Base-by-base conservation (phyloP, 73 alveolate genomes). In the Paramecium caudatum region DNA sequence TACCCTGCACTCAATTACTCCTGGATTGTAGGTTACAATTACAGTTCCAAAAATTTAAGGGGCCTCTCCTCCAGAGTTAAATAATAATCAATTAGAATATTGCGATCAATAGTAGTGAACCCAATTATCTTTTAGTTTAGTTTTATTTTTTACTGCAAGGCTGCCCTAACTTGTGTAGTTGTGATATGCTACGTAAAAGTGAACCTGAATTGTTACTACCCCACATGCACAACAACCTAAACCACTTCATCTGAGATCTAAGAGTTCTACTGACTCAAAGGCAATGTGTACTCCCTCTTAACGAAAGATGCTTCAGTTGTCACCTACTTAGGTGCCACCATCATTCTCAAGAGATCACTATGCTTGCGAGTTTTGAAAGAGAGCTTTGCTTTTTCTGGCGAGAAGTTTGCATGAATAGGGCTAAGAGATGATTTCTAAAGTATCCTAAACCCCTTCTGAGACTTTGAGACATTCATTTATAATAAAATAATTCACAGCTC, bases 1-100 rank as follows among this genome's bases (percentile, higher is more conserved):
- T 27, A 19, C 23, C 45, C 23, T 55, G 68, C 65, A 70, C 91
- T 68, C 5, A 6, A 17, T 65, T 3, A 65, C 34, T 17, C 19
- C 0, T 37, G 80, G 27, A 32, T 68, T 39, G 36, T 5, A 37
- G 15, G 55, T 39, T 74, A 30, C 10, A 23, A 43, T 74, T 45
- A 74, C 46, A 74, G 55, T 74, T 45, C 88, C 16, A 47, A 15
- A 30, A 41, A 21, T 15, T 17, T 39, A 27, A 74, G 61, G 3
- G 93, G 93, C 65, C 90, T 25, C 41, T 86, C 93, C n/a, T 70
- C 90, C 10, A 86, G 81, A 10, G 93, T 62, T 34, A 86, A 34
- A 45, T 86, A 86, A 65, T 86, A 86, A n/a, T 70, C 82, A 1
- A 62, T 16, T 4, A 78, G 33, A 39, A 63, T 62, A 47, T 86